phyloP scores from a whole-genome alignment of 1,284 basidiomycete genomes.

The Sanghuangporus baumii region DNA sequence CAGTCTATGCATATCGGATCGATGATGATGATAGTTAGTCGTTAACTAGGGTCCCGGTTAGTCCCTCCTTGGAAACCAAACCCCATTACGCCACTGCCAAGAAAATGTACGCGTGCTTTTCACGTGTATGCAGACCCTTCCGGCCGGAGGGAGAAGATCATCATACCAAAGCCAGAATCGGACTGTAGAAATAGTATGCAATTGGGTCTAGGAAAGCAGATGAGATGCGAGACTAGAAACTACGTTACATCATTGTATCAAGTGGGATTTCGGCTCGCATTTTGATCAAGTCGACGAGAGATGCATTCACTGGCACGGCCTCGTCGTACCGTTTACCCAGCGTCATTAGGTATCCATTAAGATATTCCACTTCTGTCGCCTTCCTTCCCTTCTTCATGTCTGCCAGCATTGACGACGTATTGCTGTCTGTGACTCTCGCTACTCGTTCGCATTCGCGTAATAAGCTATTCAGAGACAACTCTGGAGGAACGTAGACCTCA shows the following conservation, averaged over 20 bases:
- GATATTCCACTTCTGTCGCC: conserved; percentile 73
- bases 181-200: background rate
- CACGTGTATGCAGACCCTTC: background rate
- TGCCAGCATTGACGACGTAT: conserved; percentile 75
- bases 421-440: conserved; percentile 49
- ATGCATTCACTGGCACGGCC: conserved; percentile 55
- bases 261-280: conserved; percentile 38
- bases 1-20: conserved; percentile 15
- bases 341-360: conserved; percentile 81
- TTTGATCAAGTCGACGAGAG: conserved; percentile 58
- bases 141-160: background rate
- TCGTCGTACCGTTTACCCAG: conserved; percentile 62
- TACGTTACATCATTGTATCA: conserved; percentile 23
- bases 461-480: conserved; percentile 36
- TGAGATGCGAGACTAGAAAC: background rate
- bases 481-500: conserved; percentile 35
- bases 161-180: background rate
- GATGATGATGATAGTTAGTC: background rate
- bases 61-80: background rate
- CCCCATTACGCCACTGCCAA: background rate
- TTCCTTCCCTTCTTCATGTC: conserved; percentile 55
- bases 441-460: conserved; percentile 50
- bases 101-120: background rate
- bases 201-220: background rate
- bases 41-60: background rate